A percentile compares a stretch with the other conserved stretches of the same genome.
Evolutionary conservation across 169 alveolate genomes (phyloP).

Genomic region (Babesia sp.): DNA sequence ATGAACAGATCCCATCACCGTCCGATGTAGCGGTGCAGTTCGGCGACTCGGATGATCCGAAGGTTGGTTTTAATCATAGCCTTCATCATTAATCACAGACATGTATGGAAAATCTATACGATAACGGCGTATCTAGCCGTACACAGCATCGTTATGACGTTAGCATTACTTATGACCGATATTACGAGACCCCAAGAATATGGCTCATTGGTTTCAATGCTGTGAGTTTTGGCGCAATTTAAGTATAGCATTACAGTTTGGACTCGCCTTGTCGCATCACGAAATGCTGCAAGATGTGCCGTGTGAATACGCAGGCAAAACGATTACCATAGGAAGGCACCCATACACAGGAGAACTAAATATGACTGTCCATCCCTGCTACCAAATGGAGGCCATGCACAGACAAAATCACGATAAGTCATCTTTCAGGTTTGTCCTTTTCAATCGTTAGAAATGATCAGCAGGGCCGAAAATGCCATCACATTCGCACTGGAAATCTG

Average conservation of each 20-base stretch:
- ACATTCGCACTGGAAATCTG: conserved; percentile 24
- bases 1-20: neutral
- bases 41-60: too few species aligned
- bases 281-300: conserved; percentile 67
- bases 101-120: conserved; percentile 1
- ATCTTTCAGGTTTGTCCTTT: neutral
- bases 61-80: neutral
- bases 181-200: conserved; percentile 61
- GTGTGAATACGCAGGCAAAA: conserved; percentile 49
- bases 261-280: conserved; percentile 43
- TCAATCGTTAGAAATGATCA: neutral
- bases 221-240: neutral
- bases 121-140: neutral
- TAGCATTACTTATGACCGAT: conserved; percentile 63
- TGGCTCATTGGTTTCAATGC: conserved; percentile 62
- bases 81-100: neutral
- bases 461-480: conserved; percentile 22
- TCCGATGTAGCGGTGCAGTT: too few species aligned
- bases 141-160: conserved; percentile 28
- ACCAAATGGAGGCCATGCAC: conserved; percentile 53
- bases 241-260: conserved; percentile 29
- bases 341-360: conserved; percentile 46
- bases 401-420: neutral
- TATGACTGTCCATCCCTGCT: conserved; percentile 64
- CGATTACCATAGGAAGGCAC: conserved; percentile 51